Percentiles rank a stretch among this genome's conserved stretches.
phyloP scores from a whole-genome alignment of 176 grass and related monocot species.

The Oryza rufipogon region DNA sequence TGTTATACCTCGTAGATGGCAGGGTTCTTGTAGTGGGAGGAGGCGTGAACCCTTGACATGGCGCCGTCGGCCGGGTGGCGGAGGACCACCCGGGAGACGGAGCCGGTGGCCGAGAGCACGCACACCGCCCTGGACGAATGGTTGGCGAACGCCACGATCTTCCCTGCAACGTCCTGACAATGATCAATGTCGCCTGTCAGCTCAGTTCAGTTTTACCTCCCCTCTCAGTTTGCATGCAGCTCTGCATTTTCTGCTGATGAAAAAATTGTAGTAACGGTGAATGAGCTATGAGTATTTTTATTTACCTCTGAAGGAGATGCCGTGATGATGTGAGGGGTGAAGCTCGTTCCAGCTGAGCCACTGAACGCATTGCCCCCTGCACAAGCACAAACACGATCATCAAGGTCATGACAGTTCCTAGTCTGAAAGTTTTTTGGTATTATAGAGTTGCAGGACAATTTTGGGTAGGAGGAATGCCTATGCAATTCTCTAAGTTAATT shows the following conservation, averaged over 20 bases:
- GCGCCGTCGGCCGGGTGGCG: constrained; percentile 50
- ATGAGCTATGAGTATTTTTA: no score
- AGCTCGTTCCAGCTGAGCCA: constrained; percentile 81
- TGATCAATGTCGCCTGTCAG: neutral
- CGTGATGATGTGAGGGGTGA: constrained; percentile 88
- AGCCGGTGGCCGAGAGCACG: constrained; percentile 80
- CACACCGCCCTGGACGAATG: constrained; percentile 72
- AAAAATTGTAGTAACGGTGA: neutral
- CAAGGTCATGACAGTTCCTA: neutral
- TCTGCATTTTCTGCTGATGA: neutral
- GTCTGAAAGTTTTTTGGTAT: neutral
- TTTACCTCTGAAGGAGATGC: constrained; percentile 59
- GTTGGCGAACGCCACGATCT: constrained; percentile 63
- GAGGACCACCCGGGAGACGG: constrained; percentile 69
- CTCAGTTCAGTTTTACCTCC: neutral
- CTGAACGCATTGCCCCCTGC: constrained; percentile 66
- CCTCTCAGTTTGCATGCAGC: neutral
- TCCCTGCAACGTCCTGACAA: constrained; percentile 64
- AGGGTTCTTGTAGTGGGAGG: constrained; percentile 41
- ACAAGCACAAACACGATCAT: neutral
- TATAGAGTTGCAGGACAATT: neutral
- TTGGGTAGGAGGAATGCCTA: neutral
- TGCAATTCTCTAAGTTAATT: neutral
- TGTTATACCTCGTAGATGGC: constrained; percentile 51
- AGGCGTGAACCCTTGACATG: constrained; percentile 22